Conservation (phyloP, 2,329 filamentous ascomycete genomes). For the Monilinia vaccinii-corymbosi region DNA sequence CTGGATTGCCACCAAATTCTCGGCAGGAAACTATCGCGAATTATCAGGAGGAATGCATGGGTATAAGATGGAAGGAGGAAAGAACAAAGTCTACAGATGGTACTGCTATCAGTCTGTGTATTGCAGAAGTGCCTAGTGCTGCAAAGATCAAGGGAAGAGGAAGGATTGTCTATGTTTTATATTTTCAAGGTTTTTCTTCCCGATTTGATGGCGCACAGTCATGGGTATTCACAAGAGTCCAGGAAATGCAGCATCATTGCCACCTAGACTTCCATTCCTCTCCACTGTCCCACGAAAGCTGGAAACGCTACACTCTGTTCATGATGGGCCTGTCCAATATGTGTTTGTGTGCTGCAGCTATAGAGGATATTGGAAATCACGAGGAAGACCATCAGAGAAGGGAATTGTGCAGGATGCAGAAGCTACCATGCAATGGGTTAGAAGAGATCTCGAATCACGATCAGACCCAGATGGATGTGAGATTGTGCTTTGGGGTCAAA, state of each 20-base stretch:
- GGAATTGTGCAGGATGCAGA: constrained; percentile 62
- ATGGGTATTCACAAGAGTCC: constrained; percentile 19
- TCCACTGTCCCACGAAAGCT: constrained; percentile 43
- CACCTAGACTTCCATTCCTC: constrained; percentile 47
- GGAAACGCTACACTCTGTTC: constrained; percentile 26
- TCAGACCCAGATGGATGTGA: constrained; percentile 13
- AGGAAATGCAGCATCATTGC: constrained; percentile 53
- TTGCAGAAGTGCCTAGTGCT: constrained; percentile 28
- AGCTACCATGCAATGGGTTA: constrained; percentile 55
- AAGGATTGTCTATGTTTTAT: constrained; percentile 42
- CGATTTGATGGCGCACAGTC: constrained; percentile 2
- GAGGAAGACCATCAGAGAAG: constrained; percentile 58
- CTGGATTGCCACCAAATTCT: constrained; percentile 62
- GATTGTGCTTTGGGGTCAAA: constrained; percentile 67
- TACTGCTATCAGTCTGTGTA: constrained; percentile 52
- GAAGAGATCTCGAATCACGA: constrained; percentile 30
- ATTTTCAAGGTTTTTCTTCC: constrained; percentile 42
- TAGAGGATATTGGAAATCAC: constrained; percentile 60
- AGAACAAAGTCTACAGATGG: constrained; percentile 53
- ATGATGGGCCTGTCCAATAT: constrained; percentile 28
- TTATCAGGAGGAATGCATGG: constrained; percentile 49
- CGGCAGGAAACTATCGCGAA: constrained; percentile 57
- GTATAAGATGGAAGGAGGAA: constrained; percentile 59
- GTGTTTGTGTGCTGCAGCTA: constrained; percentile 48
- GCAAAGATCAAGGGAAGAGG: not conserved